Evolutionary conservation across 2,329 filamentous ascomycete species (phyloP), one percentile per base, ranked within the genome.

Genomic region (Colletotrichum echinochloae): DNA sequence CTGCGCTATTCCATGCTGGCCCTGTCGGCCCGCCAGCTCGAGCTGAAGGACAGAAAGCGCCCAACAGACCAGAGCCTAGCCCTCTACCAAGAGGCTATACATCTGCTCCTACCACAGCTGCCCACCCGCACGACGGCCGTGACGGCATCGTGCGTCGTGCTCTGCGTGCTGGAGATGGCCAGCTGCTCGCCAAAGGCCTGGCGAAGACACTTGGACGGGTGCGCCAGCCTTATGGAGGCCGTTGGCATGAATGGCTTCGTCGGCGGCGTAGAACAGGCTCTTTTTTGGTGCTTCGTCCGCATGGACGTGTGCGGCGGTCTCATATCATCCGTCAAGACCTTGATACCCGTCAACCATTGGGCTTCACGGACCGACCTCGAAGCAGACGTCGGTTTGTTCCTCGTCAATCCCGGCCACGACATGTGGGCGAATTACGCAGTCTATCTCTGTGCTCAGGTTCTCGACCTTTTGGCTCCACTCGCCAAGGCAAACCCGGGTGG

Each of bases 381-480:
- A 18, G 74, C 77, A 0, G 79, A 79, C 44, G 77, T 77, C 0
- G 73, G 74, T 1, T 70, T 83, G 11, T 84, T 85, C 66, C 77
- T 77, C 9, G 75, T 74, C 20, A 63, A 48, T 23, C 81, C 84
- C 9, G 37, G 73, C 74, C 3, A 74, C 55, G 88, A 90, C 73
- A 88, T 86, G 82, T 84, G 88, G 72, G 88, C 88, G 23, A 90
- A 90, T 71, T 87, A 87, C 72, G 83, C 87, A 8, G 87, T 90
- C 2, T 90, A 87, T 71, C 81, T 90, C 2, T 85, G 83, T 60
- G 84, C 87, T 3, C 83, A 83, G 52, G 85, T 81, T 68, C 73
- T 83, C 5, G 85, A 88, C 73, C 78, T 87, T 0, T 16, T 72
- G 35, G 69, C 69, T 9, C 65, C 69, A 20, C 65, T 72, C 18